Conservation (phyloP, 2,329 filamentous ascomycete species). For the Claviceps digitariae region DNA sequence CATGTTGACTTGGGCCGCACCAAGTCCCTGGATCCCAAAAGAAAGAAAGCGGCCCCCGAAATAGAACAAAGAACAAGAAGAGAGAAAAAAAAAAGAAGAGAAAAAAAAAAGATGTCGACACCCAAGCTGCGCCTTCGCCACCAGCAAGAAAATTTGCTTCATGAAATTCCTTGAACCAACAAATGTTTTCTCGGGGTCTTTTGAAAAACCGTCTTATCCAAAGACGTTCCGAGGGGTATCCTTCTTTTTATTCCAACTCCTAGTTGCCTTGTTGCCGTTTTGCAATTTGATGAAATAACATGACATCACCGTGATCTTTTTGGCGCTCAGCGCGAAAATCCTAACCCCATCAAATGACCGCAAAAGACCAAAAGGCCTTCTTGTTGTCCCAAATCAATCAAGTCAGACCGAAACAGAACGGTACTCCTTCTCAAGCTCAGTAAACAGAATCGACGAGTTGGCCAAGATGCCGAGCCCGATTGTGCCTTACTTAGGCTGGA, state of each 20-base stretch:
- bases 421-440: too few species aligned
- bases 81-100: not conserved
- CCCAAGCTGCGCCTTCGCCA: slow-evolving; percentile 3
- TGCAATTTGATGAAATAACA: too few species aligned
- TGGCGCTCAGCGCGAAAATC: too few species aligned
- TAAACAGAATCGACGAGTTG: too few species aligned
- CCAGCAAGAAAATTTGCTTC: not conserved
- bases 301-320: too few species aligned
- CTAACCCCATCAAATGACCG: too few species aligned
- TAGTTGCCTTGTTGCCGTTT: not conserved
- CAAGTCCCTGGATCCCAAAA: not conserved
- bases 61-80: not conserved
- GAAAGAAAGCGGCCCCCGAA: not conserved
- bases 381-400: too few species aligned
- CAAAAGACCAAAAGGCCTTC: too few species aligned
- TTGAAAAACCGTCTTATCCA: not conserved
- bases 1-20: too few species aligned
- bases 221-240: slow-evolving; percentile 4
- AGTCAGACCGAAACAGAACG: too few species aligned
- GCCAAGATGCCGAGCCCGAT: too few species aligned
- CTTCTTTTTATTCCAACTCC: not conserved
- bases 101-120: not conserved
- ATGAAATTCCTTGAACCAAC: not conserved
- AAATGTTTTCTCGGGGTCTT: not conserved
- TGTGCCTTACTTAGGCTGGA: too few species aligned